Percentiles rank a stretch among this genome's conserved stretches.
These are phyloP conservation scores for Monilinia aucupariae DNA, from an alignment of 2,329 filamentous ascomycete genomes.

Conservation along the genomic window DNA sequence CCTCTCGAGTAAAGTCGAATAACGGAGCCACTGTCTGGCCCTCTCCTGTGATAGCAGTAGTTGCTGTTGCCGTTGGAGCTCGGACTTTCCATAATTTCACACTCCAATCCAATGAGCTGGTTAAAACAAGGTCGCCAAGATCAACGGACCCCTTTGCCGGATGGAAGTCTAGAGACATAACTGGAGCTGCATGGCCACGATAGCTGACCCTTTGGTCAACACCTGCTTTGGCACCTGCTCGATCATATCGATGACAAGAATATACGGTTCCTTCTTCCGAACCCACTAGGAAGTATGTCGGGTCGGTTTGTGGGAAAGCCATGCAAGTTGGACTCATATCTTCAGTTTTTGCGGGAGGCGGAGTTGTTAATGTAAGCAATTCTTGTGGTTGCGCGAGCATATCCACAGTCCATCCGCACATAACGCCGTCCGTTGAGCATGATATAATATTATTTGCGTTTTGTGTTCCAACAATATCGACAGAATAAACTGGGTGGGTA, in stretches of 20 bases:
- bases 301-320: constrained; percentile 89
- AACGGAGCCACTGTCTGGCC: constrained; percentile 62
- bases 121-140: constrained; percentile 86
- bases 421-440: constrained; percentile 90
- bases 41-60: constrained; percentile 43
- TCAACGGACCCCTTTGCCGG: constrained; percentile 88
- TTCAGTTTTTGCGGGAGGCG: constrained; percentile 82
- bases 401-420: constrained; percentile 96
- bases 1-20: constrained; percentile 86
- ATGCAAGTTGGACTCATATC: constrained; percentile 93
- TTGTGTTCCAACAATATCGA: constrained; percentile 94
- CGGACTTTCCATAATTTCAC: constrained; percentile 96
- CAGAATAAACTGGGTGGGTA: constrained; percentile 91
- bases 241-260: constrained; percentile 94
- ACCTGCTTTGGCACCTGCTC: constrained; percentile 92
- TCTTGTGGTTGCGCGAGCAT: constrained; percentile 97
- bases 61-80: constrained; percentile 67
- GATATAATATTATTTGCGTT: constrained; percentile 99
- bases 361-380: constrained; percentile 79
- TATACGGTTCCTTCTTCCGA: constrained; percentile 96
- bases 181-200: constrained; percentile 82
- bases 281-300: constrained; percentile 94
- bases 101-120: constrained; percentile 92
- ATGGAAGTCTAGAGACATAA: constrained; percentile 96
- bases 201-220: constrained; percentile 87